phyloP scores from a whole-genome alignment of 1,284 basidiomycete genomes.

The Mycena citricolor region DNA sequence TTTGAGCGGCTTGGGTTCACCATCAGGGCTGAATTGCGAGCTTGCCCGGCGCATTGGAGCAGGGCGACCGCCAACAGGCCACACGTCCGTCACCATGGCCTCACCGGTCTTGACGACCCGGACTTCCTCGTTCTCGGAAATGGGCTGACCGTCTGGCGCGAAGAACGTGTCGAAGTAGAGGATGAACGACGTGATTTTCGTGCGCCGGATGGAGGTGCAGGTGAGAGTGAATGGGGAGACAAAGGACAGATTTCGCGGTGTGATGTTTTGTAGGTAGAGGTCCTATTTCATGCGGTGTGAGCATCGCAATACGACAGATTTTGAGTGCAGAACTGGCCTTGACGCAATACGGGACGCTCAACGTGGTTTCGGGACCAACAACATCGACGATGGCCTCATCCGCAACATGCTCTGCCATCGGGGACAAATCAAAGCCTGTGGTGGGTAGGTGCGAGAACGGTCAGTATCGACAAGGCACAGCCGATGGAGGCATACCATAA shows the following conservation, averaged over 20 bases:
- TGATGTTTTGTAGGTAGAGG: slow-evolving; percentile 66
- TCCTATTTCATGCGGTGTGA: slow-evolving; percentile 49
- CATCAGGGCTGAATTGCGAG: slow-evolving; percentile 32
- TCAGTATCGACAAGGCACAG: too few species aligned
- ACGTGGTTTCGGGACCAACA: slow-evolving; percentile 66
- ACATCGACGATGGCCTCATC: slow-evolving; percentile 84
- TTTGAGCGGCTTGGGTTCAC: slow-evolving; percentile 47
- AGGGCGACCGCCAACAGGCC: slow-evolving; percentile 66
- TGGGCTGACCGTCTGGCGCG: slow-evolving; percentile 56
- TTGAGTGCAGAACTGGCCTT: slow-evolving; percentile 48
- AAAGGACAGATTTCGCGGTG: slow-evolving; percentile 77
- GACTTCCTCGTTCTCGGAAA: slow-evolving; percentile 52
- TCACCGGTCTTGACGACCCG: slow-evolving; percentile 57
- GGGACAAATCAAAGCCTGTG: slow-evolving; percentile 80
- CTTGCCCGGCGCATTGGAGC: slow-evolving; percentile 54
- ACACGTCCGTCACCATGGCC: slow-evolving; percentile 68
- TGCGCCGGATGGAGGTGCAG: slow-evolving; percentile 56
- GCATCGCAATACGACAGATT: not conserved
- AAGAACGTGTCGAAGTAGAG: slow-evolving; percentile 97
- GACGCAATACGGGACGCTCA: slow-evolving; percentile 67
- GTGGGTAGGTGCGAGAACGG: too few species aligned
- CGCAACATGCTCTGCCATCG: slow-evolving; percentile 72
- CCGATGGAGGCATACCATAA: slow-evolving; percentile 67
- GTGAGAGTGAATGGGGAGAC: slow-evolving; percentile 69
- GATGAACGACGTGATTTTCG: slow-evolving; percentile 78